A percentile compares a stretch with the other conserved stretches of the same genome.
Conservation (phyloP, 345 rosid species). For the Nephelium lappaceum region DNA sequence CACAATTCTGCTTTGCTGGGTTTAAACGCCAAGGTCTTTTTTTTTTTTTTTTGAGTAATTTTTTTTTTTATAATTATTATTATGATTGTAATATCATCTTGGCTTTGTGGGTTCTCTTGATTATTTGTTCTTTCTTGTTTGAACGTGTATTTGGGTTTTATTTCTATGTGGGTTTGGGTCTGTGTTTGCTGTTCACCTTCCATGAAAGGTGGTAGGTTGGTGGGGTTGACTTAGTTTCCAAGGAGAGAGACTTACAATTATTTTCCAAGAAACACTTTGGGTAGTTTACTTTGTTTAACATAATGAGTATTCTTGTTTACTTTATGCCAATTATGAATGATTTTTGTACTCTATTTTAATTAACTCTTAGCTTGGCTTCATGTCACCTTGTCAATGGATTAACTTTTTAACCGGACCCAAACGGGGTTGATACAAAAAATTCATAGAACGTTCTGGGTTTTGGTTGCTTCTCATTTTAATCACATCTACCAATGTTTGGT, state of each 20-base stretch:
- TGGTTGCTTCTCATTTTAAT: neutral
- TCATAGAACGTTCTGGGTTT: neutral
- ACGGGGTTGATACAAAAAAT: constrained; percentile 13
- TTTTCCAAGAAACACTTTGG: constrained; percentile 20
- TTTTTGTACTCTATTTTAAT: constrained; percentile 10
- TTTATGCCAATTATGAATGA: constrained; percentile 18
- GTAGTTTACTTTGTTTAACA: constrained; percentile 27
- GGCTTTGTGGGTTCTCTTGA: constrained; percentile 38
- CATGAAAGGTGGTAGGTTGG: constrained; percentile 83
- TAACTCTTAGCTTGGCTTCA: constrained; percentile 5
- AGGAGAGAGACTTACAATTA: constrained; percentile 23
- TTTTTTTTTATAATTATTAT: neutral
- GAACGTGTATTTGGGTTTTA: neutral
- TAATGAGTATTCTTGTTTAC: constrained; percentile 21
- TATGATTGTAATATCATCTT: constrained; percentile 9
- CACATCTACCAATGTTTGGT: neutral
- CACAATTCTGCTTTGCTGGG: constrained; percentile 40
- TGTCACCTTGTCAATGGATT: constrained; percentile 27
- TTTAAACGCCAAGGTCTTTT: constrained; percentile 17
- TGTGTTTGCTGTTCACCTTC: constrained; percentile 27
- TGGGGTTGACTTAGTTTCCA: constrained; percentile 74
- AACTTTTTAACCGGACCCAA: constrained; percentile 10
- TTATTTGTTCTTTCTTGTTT: constrained; percentile 2
- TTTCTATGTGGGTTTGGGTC: neutral
- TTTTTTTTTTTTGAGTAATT: too few relatives aligned